Percentiles rank a stretch among this genome's conserved stretches.
phyloP scores from a whole-genome alignment of 139 green algal species.

The Auxenochlorella pyrenoidosa region DNA sequence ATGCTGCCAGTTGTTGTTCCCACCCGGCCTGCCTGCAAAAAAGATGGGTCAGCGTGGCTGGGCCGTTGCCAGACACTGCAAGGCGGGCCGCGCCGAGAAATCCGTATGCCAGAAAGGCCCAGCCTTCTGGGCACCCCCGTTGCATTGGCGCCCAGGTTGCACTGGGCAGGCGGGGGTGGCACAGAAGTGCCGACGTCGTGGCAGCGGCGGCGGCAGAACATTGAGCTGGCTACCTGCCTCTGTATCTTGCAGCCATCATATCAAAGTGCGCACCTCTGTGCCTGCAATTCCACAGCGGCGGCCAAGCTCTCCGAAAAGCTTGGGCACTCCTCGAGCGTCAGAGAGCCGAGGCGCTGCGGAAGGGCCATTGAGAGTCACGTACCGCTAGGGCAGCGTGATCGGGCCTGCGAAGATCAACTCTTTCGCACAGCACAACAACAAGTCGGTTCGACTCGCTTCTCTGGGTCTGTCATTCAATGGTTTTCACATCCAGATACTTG shows the following conservation, averaged over 20 bases:
- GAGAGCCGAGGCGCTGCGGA: not conserved
- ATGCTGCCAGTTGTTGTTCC: not conserved
- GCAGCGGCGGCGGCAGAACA: not conserved
- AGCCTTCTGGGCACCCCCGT: too few relatives aligned
- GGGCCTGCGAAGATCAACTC: not conserved
- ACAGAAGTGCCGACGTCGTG: too few relatives aligned
- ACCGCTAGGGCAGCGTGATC: not conserved
- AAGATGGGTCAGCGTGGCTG: too few relatives aligned
- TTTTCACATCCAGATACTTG: too few relatives aligned
- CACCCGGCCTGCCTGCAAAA: not conserved
- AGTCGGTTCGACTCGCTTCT: not conserved
- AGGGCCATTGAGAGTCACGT: not conserved
- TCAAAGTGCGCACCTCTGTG: not conserved
- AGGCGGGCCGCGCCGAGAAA: too few relatives aligned
- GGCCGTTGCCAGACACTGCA: too few relatives aligned
- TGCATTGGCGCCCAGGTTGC: too few relatives aligned
- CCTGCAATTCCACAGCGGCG: not conserved
- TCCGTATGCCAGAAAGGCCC: too few relatives aligned
- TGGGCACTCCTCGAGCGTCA: not conserved
- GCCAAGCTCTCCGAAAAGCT: constrained; percentile 3
- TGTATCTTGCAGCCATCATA: not conserved
- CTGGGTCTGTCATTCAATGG: not conserved
- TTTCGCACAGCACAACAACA: not conserved
- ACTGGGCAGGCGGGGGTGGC: too few relatives aligned
- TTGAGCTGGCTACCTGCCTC: not conserved